Evolutionary conservation across 495 filamentous ascomycete species (phyloP), one percentile per base, ranked within the genome.

Genomic region (Hypoxylon rickii): DNA sequence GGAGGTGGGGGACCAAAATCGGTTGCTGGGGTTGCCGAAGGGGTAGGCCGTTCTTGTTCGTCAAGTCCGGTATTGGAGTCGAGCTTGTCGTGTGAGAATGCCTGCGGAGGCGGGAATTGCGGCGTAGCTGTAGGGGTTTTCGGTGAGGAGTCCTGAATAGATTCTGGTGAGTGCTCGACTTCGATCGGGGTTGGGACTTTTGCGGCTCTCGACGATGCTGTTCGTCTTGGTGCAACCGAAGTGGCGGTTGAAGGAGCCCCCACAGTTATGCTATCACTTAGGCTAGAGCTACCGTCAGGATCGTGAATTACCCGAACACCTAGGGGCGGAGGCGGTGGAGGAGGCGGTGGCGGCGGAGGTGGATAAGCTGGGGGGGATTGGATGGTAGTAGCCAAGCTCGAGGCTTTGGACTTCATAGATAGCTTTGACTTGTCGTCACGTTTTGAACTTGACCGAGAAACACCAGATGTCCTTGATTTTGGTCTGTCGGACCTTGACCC

Each of bases 141-240:
- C 1, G 83, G 82, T 11, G 82, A 83, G 1, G 79, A 80, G 55
- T 85, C 79, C 16, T 72, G 73, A 13, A 67, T 73, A 10, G 80
- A 77, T 19, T 73, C 72, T 2, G 76, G 74, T 2, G 76, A 79
- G 19, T 76, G 73, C 44, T 78, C 70, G 8, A 55, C 59, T 39
- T 75, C 69, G 17, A 68, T 59, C 3, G 70, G 67, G 26, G 67
- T 65, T 10, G 53, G 64, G 20, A 63, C 64, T 15, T 59, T 61
- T 11, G 59, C 32, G 7, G 76, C 77, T 44, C 75, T 76, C 8
- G 70, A 62, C 3, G 72, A 74, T 0, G 40, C 45, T 36, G 74
- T 79, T 46, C 83, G 81, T 50, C 82, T 84, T 7, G 87, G 83
- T 0, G 84, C 80, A 49, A 88, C 79, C 5, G 85, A 82, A 16